Conservation (phyloP, 2,329 filamentous ascomycete species). For the Cryoendolithus antarcticus region DNA sequence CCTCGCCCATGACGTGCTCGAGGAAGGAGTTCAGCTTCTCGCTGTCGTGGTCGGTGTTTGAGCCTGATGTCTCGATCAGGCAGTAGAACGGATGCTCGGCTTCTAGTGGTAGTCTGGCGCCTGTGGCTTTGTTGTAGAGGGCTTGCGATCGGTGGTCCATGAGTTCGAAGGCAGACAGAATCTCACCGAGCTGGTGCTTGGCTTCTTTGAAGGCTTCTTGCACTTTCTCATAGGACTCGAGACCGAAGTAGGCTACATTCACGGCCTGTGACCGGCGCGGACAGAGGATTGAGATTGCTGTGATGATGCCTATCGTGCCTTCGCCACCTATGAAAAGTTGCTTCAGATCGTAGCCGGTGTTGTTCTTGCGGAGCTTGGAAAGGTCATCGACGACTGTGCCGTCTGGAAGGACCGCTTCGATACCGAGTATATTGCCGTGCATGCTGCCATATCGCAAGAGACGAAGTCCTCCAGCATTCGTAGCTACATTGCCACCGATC, state of each 20-base stretch:
- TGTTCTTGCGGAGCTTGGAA: constrained; percentile 85
- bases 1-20: constrained; percentile 79
- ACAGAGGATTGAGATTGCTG: constrained; percentile 76
- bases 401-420: constrained; percentile 88
- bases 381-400: constrained; percentile 87
- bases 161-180: constrained; percentile 91
- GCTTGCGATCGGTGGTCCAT: constrained; percentile 82
- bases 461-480: constrained; percentile 85
- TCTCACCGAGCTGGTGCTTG: constrained; percentile 82
- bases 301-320: constrained; percentile 90
- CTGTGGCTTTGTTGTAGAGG: constrained; percentile 61
- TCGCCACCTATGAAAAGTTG: constrained; percentile 94
- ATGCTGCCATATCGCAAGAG: constrained; percentile 86
- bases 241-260: constrained; percentile 88
- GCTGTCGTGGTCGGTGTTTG: constrained; percentile 83
- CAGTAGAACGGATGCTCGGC: constrained; percentile 87
- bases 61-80: constrained; percentile 89
- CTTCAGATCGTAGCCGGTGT: constrained; percentile 95
- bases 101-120: constrained; percentile 69
- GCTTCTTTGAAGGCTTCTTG: constrained; percentile 78
- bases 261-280: constrained; percentile 76
- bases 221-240: constrained; percentile 82
- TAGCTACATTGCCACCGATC: constrained; percentile 88
- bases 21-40: constrained; percentile 83
- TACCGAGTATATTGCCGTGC: constrained; percentile 81